A percentile compares a stretch with the other conserved stretches of the same genome.
Evolutionary conservation across 225 moss, liverwort and hornwort species (phyloP).

Genomic region (Lunularia cruciata): DNA sequence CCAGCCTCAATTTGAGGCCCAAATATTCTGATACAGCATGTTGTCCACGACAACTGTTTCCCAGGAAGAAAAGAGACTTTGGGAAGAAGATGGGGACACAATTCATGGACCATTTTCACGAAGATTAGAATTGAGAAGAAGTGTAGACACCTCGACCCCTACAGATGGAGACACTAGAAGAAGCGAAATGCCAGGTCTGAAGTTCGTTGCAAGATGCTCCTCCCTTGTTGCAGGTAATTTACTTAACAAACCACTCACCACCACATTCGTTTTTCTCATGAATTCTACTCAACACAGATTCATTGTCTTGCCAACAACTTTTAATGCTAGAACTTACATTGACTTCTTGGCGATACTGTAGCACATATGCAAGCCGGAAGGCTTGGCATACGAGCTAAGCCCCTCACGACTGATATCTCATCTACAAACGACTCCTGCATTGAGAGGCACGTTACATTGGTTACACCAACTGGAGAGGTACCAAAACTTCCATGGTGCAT

Average conservation of each 20-base stretch:
- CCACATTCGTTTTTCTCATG: not conserved
- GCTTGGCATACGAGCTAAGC: constrained; percentile 2
- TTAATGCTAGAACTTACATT: too few species aligned
- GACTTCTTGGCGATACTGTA: constrained; percentile 12
- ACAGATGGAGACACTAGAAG: not conserved
- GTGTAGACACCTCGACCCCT: not conserved
- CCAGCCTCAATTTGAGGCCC: too few species aligned
- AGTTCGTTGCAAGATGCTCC: constrained; percentile 2
- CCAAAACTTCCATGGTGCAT: too few species aligned
- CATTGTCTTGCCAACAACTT: too few species aligned
- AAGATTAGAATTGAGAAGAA: constrained; percentile 17
- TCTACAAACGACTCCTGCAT: not conserved
- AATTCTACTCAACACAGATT: not conserved
- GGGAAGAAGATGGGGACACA: constrained; percentile 34
- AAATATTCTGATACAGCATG: not conserved
- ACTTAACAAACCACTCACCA: not conserved
- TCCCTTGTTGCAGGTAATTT: constrained; percentile 20
- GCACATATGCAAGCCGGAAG: constrained; percentile 26
- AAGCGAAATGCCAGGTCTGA: constrained; percentile 29
- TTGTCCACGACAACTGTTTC: not conserved
- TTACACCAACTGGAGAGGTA: constrained; percentile 45
- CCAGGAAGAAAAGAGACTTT: constrained; percentile 27
- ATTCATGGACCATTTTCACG: not conserved
- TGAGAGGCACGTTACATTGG: constrained; percentile 5
- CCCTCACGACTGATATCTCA: not conserved